These are phyloP conservation scores for Fusarium sp. DNA, from an alignment of 2,329 filamentous ascomycete species.

Conservation along the genomic window DNA sequence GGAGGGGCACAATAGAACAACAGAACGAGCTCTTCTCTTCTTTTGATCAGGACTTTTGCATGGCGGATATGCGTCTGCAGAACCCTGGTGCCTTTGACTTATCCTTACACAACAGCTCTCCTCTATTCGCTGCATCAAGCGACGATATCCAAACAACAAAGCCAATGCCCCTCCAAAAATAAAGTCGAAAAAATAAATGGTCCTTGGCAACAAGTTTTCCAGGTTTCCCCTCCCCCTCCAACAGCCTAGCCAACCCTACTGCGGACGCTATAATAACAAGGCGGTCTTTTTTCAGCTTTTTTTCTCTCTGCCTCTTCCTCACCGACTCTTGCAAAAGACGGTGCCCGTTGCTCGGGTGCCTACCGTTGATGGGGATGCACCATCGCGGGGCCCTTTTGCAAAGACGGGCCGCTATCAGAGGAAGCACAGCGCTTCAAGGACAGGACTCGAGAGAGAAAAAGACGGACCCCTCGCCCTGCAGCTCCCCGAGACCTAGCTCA, in stretches of 20 bases:
- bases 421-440: conserved; percentile 18
- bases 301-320: conserved; percentile 17
- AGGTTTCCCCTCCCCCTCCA: conserved; percentile 39
- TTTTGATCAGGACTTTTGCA: conserved; percentile 24
- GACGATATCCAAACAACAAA: conserved; percentile 32
- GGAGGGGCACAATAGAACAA: conserved; percentile 19
- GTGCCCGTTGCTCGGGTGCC: conserved; percentile 38
- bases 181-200: conserved; percentile 40
- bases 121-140: conserved; percentile 38
- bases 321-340: conserved; percentile 43
- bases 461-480: conserved; percentile 23
- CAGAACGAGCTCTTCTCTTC: conserved; percentile 23
- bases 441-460: not conserved
- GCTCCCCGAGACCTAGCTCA: conserved; percentile 16
- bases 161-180: conserved; percentile 27
- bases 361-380: conserved; percentile 28
- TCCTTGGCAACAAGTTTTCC: conserved; percentile 27
- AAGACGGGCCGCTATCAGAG: conserved; percentile 29
- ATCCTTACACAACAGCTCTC: conserved; percentile 34
- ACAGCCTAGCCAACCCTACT: conserved; percentile 24
- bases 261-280: conserved; percentile 32
- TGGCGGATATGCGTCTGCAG: conserved; percentile 19
- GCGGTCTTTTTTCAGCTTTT: conserved; percentile 4
- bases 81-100: conserved; percentile 24
- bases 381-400: conserved; percentile 31